A percentile compares a stretch with the other conserved stretches of the same genome.
phyloP scores from a whole-genome alignment of 1,284 basidiomycete species.

The Ceratobasidium sp. region DNA sequence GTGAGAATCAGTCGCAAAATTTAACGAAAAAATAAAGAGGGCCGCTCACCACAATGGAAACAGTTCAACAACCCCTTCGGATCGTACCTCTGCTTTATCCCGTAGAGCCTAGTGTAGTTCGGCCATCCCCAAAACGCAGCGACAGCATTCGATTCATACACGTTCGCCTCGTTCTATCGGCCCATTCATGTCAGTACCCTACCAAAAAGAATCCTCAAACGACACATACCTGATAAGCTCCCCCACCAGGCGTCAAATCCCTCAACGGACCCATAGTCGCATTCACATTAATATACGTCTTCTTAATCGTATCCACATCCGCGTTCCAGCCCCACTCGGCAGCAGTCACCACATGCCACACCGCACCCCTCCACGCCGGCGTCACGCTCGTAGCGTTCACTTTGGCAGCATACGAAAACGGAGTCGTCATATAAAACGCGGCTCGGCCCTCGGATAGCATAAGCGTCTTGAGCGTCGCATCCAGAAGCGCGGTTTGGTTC shows the following conservation, averaged over 20 bases:
- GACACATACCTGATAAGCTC: slow-evolving; percentile 21
- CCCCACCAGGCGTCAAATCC: slow-evolving; percentile 34
- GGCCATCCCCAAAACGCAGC: slow-evolving; percentile 67
- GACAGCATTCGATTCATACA: slow-evolving; percentile 66
- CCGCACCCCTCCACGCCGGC: slow-evolving; percentile 63
- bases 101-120: slow-evolving; percentile 65
- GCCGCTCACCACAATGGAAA: slow-evolving; percentile 73
- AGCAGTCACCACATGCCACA: slow-evolving; percentile 61
- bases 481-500: neutral
- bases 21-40: too few relatives aligned
- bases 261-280: slow-evolving; percentile 50
- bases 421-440: slow-evolving; percentile 15
- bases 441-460: neutral
- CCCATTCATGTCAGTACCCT: neutral
- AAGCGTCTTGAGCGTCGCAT: neutral
- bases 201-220: neutral
- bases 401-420: slow-evolving; percentile 55
- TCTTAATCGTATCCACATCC: slow-evolving; percentile 8
- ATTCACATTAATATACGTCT: neutral
- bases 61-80: slow-evolving; percentile 69
- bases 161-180: slow-evolving; percentile 69
- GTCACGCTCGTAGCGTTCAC: slow-evolving; percentile 64
- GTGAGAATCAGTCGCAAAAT: too few relatives aligned
- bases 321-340: slow-evolving; percentile 35
- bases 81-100: slow-evolving; percentile 71